Evolutionary conservation across 208 protist genomes (phyloP), one percentile per base, ranked within the genome.

Genomic region (Trypanosoma cruzi): DNA sequence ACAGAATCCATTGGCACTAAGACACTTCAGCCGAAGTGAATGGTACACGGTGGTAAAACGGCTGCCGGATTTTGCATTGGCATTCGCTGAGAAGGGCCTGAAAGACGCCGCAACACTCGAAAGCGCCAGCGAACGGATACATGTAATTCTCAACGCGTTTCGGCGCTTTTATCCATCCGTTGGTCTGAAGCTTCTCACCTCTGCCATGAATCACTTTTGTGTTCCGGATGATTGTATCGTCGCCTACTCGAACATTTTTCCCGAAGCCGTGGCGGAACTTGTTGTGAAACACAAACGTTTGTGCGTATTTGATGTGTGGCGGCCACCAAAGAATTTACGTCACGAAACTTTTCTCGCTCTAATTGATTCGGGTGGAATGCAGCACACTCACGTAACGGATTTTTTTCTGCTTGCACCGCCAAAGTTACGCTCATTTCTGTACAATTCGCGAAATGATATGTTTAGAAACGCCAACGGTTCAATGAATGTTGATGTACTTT

Each of bases 231-330:
- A 3, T 4, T 66, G 53, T 49, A 14, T 68, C 14, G 26, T 6
- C 16, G 1, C 3, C 10, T 74, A 74, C 26, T 42, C 60, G 14
- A 5, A 10, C 22, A 63, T 61, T 14, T 68, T 50, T 22, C 68
- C 68, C 20, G 52, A 6, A 18, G 59, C 52, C 22, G 68, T 74
- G 34, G 31, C 68, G 20, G 26, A 52, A 56, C 40, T 74, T 11
- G 57, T 68, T 28, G 0, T 74, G 11, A 68, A 68, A 36, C 40
- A 68, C 34, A 74, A 74, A 31, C 36, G 52, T 16, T 4, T 42
- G 18, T 2, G 16, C 16, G 32, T 31, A 20, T 48, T 68, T 8
- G 5, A 44, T 3, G 22, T 10, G n/a, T 58, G 24, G 16, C 13
- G 1, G n/a, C 31, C 68, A 6, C 11, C 62, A 22, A 50, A 61